Conservation (phyloP, 306 rosid species). For the Trichosanthes cucumerina region DNA sequence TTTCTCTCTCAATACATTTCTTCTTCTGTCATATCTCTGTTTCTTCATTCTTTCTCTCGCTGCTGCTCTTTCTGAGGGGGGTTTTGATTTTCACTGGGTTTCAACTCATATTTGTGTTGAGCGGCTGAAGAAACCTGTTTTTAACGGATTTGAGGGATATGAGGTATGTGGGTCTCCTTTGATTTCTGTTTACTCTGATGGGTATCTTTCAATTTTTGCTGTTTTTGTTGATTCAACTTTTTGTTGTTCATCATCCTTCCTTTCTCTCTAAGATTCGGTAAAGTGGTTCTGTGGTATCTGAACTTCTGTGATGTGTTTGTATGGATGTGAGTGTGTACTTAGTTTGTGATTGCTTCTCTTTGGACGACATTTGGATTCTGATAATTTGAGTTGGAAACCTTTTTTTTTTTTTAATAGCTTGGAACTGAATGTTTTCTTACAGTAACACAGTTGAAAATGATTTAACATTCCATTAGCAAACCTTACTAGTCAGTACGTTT, state of each 20-base stretch:
- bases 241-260: neutral
- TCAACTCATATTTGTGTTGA: neutral
- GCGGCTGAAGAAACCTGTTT: neutral
- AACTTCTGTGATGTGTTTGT: neutral
- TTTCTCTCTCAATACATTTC: neutral
- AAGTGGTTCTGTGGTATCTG: neutral
- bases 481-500: neutral
- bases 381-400: neutral
- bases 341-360: neutral
- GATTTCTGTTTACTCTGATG: constrained; percentile 5
- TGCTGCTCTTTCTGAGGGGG: neutral
- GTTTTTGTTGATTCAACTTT: neutral
- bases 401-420: neutral
- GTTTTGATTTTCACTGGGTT: neutral
- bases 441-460: neutral
- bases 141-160: constrained; percentile 18
- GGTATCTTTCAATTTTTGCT: constrained; percentile 6
- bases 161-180: constrained; percentile 24
- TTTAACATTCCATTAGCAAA: neutral
- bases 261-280: neutral
- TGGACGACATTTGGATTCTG: neutral
- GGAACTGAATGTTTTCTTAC: neutral
- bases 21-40: neutral
- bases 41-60: neutral
- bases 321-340: neutral